Percentiles rank a stretch among this genome's conserved stretches.
These are phyloP conservation scores for Termitomyces sp. DNA, from an alignment of 768 basidiomycete genomes.

Conservation along the genomic window DNA sequence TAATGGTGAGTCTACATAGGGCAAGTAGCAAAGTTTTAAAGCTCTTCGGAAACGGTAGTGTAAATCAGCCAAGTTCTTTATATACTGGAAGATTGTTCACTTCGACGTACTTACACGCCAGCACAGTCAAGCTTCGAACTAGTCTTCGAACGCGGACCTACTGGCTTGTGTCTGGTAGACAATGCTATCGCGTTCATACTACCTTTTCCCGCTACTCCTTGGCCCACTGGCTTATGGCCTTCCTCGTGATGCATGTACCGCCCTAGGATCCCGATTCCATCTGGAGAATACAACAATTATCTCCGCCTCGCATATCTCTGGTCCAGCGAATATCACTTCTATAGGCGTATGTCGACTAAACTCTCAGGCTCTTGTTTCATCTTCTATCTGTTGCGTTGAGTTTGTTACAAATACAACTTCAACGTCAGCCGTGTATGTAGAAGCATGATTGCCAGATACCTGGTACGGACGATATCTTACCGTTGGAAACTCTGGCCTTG, in stretches of 20 bases:
- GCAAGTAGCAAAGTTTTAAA: not conserved
- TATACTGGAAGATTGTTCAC: not conserved
- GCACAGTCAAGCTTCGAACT: not conserved
- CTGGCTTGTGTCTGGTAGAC: not conserved
- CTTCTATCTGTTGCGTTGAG: constrained; percentile 7
- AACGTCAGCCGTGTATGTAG: not conserved
- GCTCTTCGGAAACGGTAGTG: not conserved
- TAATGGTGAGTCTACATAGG: not conserved
- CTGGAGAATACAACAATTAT: constrained; percentile 8
- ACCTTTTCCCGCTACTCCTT: not conserved
- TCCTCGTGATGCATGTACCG: constrained; percentile 1
- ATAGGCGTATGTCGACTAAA: not conserved
- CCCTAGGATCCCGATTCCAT: not conserved
- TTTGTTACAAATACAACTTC: constrained; percentile 9
- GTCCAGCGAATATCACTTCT: not conserved
- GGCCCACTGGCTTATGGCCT: not conserved
- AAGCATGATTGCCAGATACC: constrained; percentile 12
- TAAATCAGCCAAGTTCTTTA: not conserved
- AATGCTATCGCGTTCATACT: not conserved
- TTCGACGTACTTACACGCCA: not conserved
- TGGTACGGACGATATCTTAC: constrained; percentile 9
- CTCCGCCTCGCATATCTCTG: constrained; percentile 5
- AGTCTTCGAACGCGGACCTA: not conserved
- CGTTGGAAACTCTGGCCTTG: constrained; percentile 6
- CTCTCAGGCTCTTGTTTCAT: not conserved